Evolutionary conservation across 2,329 filamentous ascomycete species (phyloP).

Genomic region (Diaporthe sp.): DNA sequence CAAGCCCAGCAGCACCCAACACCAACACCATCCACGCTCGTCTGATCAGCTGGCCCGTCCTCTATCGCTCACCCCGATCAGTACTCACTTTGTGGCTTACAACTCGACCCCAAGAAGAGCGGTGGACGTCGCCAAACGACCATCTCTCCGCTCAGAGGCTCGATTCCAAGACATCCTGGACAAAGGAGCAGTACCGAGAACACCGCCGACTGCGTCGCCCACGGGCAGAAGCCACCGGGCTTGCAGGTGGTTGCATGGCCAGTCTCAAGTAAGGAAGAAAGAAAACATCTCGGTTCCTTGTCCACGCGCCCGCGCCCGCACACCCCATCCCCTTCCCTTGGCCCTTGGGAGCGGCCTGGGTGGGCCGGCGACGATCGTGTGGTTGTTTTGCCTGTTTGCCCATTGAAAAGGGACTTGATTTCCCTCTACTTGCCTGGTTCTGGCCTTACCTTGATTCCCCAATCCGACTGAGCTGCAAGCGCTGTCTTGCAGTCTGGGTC

Average conservation of each 20-base stretch:
- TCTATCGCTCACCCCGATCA: slow-evolving; percentile 47
- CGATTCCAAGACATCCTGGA: slow-evolving; percentile 63
- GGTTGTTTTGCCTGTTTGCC: slow-evolving; percentile 54
- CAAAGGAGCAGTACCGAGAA: slow-evolving; percentile 63
- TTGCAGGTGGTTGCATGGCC: slow-evolving; percentile 55
- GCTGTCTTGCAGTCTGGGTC: slow-evolving; percentile 49
- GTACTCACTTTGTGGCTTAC: slow-evolving; percentile 55
- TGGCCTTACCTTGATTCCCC: slow-evolving; percentile 39
- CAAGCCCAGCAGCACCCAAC: slow-evolving; percentile 35
- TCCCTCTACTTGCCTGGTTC: slow-evolving; percentile 39
- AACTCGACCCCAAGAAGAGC: slow-evolving; percentile 60
- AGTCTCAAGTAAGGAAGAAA: slow-evolving; percentile 52
- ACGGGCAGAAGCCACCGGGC: slow-evolving; percentile 50
- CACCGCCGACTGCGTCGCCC: slow-evolving; percentile 43
- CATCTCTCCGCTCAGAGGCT: slow-evolving; percentile 54
- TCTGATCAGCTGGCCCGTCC: slow-evolving; percentile 37
- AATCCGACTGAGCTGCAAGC: slow-evolving; percentile 46
- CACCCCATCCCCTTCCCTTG: slow-evolving; percentile 33
- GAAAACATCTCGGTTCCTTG: slow-evolving; percentile 53
- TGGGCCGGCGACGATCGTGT: slow-evolving; percentile 50
- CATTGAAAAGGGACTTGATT: slow-evolving; percentile 51
- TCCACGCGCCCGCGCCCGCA: slow-evolving; percentile 46
- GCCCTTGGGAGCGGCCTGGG: slow-evolving; percentile 29
- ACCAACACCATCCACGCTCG: slow-evolving; percentile 30
- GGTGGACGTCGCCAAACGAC: slow-evolving; percentile 63